phyloP scores from a whole-genome alignment of 1,284 basidiomycete genomes.

The Mycena sp. region DNA sequence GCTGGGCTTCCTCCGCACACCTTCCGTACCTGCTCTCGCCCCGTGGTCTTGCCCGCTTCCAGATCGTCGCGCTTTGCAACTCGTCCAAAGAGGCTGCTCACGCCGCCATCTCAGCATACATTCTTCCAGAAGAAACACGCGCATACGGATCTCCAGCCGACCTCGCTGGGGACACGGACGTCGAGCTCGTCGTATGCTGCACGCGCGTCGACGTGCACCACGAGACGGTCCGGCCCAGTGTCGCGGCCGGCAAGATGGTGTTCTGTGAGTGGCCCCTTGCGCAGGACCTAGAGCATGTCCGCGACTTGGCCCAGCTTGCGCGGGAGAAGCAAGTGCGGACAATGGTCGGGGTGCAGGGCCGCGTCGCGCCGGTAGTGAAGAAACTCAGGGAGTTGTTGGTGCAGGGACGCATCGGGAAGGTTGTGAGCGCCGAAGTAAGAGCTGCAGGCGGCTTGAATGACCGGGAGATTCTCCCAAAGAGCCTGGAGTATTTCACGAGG shows the following conservation, averaged over 20 bases:
- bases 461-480: not conserved
- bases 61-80: conserved; percentile 23
- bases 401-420: conserved; percentile 12
- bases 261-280: conserved; percentile 24
- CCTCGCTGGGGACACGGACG: conserved; percentile 11
- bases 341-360: conserved; percentile 19
- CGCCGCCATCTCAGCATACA: conserved; percentile 2
- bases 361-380: not conserved
- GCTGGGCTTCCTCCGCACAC: conserved; percentile 19
- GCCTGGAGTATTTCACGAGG: conserved; percentile 13
- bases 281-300: not conserved
- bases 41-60: conserved; percentile 15
- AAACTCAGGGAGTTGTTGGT: not conserved
- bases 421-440: conserved; percentile 13
- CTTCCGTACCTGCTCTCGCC: conserved; percentile 24
- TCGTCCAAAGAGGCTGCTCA: conserved; percentile 4
- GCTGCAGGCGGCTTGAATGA: not conserved
- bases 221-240: not conserved
- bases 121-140: not conserved
- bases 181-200: conserved; percentile 20
- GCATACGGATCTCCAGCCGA: conserved; percentile 11
- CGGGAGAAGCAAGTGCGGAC: not conserved
- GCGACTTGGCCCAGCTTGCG: conserved; percentile 1
- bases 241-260: conserved; percentile 12
- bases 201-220: conserved; percentile 23